phyloP scores from a whole-genome alignment of 2,329 filamentous ascomycete genomes.

The Fusarium kyushuense region DNA sequence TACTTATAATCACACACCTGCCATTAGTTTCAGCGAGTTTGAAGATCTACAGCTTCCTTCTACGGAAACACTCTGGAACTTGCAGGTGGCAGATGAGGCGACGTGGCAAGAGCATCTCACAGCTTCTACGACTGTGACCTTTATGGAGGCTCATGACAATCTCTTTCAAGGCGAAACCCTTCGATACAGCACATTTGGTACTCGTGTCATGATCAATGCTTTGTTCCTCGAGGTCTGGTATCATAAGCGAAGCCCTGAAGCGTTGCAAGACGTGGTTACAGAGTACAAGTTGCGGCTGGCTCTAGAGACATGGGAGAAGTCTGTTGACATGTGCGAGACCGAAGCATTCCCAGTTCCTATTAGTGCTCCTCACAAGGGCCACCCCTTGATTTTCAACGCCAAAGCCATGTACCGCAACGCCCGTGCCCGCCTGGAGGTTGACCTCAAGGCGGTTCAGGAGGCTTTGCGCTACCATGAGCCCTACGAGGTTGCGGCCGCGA shows the following conservation, averaged over 20 bases:
- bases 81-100: constrained; percentile 80
- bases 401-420: constrained; percentile 98
- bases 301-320: constrained; percentile 98
- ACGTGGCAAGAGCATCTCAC: constrained; percentile 86
- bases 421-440: constrained; percentile 90
- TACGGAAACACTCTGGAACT: constrained; percentile 93
- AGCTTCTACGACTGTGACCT: constrained; percentile 80
- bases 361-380: constrained; percentile 94
- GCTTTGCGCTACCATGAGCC: constrained; percentile 96
- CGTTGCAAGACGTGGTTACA: constrained; percentile 94
- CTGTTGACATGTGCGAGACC: constrained; percentile 90
- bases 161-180: constrained; percentile 93
- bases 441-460: constrained; percentile 95
- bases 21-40: constrained; percentile 98
- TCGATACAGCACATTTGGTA: constrained; percentile 95
- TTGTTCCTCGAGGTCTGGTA: constrained; percentile 99
- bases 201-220: constrained; percentile 98
- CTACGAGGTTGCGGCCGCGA: constrained; percentile 95
- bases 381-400: constrained; percentile 97
- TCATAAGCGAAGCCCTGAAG: constrained; percentile 97
- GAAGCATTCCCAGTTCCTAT: constrained; percentile 90
- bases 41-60: constrained; percentile 93
- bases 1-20: constrained; percentile 97
- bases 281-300: constrained; percentile 98
- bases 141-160: constrained; percentile 93